phyloP scores from a whole-genome alignment of 1,139 yeast genomes.

The Kazachstania sp. region DNA sequence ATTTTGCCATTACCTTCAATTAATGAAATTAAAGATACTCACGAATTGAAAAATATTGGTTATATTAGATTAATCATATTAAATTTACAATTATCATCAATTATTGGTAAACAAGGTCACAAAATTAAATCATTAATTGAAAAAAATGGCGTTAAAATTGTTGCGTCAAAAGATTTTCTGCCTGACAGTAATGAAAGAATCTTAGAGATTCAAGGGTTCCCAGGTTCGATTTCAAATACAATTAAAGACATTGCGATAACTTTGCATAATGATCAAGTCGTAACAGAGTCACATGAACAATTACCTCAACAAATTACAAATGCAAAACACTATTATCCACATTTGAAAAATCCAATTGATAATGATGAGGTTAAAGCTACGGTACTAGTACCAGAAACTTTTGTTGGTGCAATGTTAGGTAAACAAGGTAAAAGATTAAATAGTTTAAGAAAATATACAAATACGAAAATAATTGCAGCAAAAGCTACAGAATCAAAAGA shows the following conservation, averaged over 20 bases:
- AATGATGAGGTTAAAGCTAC: constrained; percentile 18
- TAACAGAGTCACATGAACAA: constrained; percentile 5
- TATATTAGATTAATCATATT: constrained; percentile 65
- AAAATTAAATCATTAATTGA: constrained; percentile 78
- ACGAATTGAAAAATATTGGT: constrained; percentile 25
- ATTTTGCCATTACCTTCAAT: constrained; percentile 27
- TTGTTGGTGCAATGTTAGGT: constrained; percentile 89
- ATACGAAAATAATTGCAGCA: constrained; percentile 60
- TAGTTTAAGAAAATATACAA: constrained; percentile 72
- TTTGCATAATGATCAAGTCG: constrained; percentile 19
- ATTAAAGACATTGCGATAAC: constrained; percentile 37
- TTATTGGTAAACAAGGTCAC: constrained; percentile 78
- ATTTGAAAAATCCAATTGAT: constrained; percentile 8
- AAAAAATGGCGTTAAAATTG: constrained; percentile 63
- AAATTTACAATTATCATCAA: constrained; percentile 82
- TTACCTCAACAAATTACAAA: constrained; percentile 6
- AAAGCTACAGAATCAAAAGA: neutral
- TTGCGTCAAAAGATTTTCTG: constrained; percentile 77
- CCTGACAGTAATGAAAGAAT: constrained; percentile 81
- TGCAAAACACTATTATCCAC: constrained; percentile 13
- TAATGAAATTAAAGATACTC: constrained; percentile 32
- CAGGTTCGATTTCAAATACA: constrained; percentile 62
- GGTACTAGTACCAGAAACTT: constrained; percentile 57
- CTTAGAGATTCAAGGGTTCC: constrained; percentile 80
- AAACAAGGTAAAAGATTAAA: constrained; percentile 80